Base-by-base conservation (phyloP, 1,139 yeast genomes). In the Yarrowia galli region DNA sequence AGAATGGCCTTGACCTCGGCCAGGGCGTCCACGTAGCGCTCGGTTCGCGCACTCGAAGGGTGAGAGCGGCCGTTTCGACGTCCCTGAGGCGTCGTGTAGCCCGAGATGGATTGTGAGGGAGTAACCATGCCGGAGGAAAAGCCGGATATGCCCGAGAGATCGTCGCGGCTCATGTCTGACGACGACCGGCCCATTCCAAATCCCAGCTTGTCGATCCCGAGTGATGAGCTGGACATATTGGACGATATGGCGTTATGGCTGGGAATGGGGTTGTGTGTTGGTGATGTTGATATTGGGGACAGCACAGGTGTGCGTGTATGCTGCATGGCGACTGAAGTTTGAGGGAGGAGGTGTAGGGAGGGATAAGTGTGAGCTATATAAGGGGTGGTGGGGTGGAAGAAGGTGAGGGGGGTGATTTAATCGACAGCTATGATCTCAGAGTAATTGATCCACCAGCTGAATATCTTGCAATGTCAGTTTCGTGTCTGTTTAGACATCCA, bases 151-250 rank as follows among this genome's bases (percentile, higher is more conserved):
- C 32, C 32, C 20, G 64, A 58, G 6, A 43, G 18, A 20, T 43
- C 64, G 15, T 58, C 64, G 20, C 51, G 64, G 51, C 64, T 58
- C 28, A 58, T 13, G 6, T 58, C 64, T 7, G 64, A 58, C 32
- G 64, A 58, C 28, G 64, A 58, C 9, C 64, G 64, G 40, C 64
- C 64, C 51, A 58, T 23, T 20, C 56, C 56, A 16, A 54, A 32
- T 15, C 28, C 40, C 36, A 58, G 64, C 51, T 42, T 42, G 38
- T 56, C 49, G 15, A 56, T 36, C 18, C 46, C 46, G 32, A 54
- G 61, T 9, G 46, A 20, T 9, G 64, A 58, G 51, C 51, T 43
- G 40, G 64, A 58, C 64, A 58, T 58, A 38, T 4, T 25, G 36
- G 18, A 28, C 35, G n/a, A 23, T 13, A 13, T 9, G 16, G 32